Evolutionary conservation across 306 rosid species (phyloP), one percentile per base, ranked within the genome.

Genomic region (Prunus padus): DNA sequence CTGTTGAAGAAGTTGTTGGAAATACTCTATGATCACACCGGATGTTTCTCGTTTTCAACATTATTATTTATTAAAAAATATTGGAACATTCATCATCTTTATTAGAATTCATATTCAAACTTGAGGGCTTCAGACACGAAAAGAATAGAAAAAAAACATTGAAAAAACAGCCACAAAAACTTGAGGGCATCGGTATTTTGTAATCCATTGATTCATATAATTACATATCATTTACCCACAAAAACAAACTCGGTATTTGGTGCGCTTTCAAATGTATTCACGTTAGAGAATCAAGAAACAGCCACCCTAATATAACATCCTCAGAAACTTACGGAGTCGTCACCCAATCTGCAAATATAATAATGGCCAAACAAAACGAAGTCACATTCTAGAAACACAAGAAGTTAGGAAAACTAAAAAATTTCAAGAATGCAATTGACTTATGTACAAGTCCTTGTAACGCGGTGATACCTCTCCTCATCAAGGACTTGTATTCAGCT

Each of bases 321-420:
- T 60, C 44, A 60, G 67, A 60, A 61, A 59, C 69, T 26, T 25
- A 59, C 3, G n/a, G 28, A 60, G 46, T 30, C 47, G 30, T 45
- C 69, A 12, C 18, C 76, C 20, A 57, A 45, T 30, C 77, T 73
- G 77, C 77, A 72, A 72, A 59, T 72, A 46, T 0, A 8, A 31
- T 31, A 22, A 71, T 5, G n/a, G 56, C 37, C 11, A 71, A 23
- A 26, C 56, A 59, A 11, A 42, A 22, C 44, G 67, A n/a, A 14
- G 76, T 72, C 66, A 55, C 76, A 4, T 12, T n/a, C 65, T 1
- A 40, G 14, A 55, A 26, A 20, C 52, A 55, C 66, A 23, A 56
- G 2, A 1, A 37, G 23, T 46, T 25, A 51, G 57, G 49, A 51
- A 47, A 26, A 51, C 18, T 5, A 20, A 16, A 9, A 11, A 25